Evolutionary conservation across 108 stramenopile genomes (phyloP), one percentile per base, ranked within the genome.

Genomic region (Schizochytrium sp.): DNA sequence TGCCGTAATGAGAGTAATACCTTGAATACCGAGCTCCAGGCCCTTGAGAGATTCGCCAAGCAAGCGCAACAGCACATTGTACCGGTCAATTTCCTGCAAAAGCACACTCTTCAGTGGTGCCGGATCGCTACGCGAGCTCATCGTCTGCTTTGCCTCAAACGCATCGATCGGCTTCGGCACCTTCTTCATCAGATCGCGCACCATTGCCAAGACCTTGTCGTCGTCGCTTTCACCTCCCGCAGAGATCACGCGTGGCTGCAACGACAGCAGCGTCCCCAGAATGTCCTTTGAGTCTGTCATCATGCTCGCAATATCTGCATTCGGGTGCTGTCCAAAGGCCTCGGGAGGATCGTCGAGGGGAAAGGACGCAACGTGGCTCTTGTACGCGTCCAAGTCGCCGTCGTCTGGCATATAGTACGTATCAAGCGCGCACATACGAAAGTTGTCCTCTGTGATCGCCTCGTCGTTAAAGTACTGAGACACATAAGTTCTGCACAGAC

Each of bases 291-390:
- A 88, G 58, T 95, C 94, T 87, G 94, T 93, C 55, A 94, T 93
- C 5, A 91, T 91, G 43, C 90, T 89, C 8, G 91, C 45, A 57
- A 95, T 95, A 76, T 95, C 95, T 0, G 94, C 93, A 48, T 95
- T 95, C 43, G 93, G 89, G 63, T 95, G 95, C 87, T 95, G 95
- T 10, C 95, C 95, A 58, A 95, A 95, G 25, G 93, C 94, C 34
- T 60, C 92, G 4, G 95, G 94, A 89, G 92, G 93, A 58, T 94
- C 94, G 5, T 72, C 88, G 58, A 90, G 87, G 2, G 93, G 93
- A 4, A 94, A 87, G 4, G 47, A 83, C 47, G 55, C 44, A 59
- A 95, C 92, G 53, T 91, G 90, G 16, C 90, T 92, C 72, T 94
- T 94, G 91, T 93, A 94, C 34, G 88, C 44, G 16, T 58, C 53